phyloP scores from a whole-genome alignment of 2,329 filamentous ascomycete genomes.

The Fusarium solani-melongenae region DNA sequence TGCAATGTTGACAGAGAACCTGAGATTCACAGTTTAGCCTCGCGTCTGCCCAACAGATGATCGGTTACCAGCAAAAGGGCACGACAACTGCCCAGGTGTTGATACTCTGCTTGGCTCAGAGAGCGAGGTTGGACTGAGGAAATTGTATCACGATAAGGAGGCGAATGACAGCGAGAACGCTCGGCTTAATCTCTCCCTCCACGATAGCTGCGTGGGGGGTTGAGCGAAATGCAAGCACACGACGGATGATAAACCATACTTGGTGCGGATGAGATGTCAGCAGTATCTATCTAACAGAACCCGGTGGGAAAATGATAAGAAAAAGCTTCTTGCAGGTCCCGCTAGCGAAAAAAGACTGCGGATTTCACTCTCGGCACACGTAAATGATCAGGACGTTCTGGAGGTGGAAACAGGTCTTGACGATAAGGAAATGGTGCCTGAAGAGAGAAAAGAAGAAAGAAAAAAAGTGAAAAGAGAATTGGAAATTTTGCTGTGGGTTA shows the following conservation, averaged over 20 bases:
- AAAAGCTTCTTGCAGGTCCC: constrained; percentile 73
- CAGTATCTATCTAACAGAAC: constrained; percentile 98
- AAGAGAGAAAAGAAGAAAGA: constrained; percentile 53
- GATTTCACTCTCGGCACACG: constrained; percentile 82
- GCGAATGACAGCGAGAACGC: neutral
- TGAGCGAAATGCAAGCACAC: constrained; percentile 39
- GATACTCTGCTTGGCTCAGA: neutral
- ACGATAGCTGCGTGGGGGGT: neutral
- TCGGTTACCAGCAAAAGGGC: neutral
- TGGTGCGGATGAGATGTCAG: constrained; percentile 68
- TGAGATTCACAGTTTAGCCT: constrained; percentile 13
- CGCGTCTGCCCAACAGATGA: neutral
- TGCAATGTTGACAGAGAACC: constrained; percentile 1
- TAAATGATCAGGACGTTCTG: constrained; percentile 92
- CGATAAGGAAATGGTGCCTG: constrained; percentile 95
- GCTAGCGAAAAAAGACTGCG: constrained; percentile 99
- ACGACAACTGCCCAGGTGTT: neutral
- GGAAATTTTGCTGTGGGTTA: constrained; percentile 24
- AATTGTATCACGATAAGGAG: neutral
- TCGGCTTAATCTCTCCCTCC: neutral
- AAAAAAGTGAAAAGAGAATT: constrained; percentile 39
- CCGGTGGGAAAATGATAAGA: constrained; percentile 68
- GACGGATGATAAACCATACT: neutral
- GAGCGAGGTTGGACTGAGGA: neutral
- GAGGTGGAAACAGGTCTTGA: constrained; percentile 77